phyloP scores from a whole-genome alignment of 148 eudicot species.

The Rhododendron simsii region DNA sequence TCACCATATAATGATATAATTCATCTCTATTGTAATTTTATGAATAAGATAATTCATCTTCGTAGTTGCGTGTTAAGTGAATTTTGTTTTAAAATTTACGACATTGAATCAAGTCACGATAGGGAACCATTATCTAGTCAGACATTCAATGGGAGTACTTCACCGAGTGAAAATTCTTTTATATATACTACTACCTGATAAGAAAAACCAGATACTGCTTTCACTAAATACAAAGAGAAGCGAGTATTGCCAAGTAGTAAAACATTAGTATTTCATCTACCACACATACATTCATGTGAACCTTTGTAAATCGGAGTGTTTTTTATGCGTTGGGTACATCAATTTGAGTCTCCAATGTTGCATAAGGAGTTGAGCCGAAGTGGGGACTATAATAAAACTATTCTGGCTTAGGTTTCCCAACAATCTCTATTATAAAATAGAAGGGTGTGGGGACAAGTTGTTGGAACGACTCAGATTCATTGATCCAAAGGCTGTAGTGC shows the following conservation, averaged over 20 bases:
- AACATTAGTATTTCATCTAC: too few relatives aligned
- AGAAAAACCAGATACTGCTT: not conserved
- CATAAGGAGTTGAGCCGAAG: not conserved
- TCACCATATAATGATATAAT: not conserved
- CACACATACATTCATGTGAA: not conserved
- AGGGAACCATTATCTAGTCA: not conserved
- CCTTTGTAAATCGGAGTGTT: not conserved
- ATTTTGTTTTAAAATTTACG: not conserved
- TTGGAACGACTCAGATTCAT: too few relatives aligned
- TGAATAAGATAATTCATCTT: not conserved
- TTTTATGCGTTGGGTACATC: not conserved
- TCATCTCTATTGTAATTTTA: not conserved
- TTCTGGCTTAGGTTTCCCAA: not conserved
- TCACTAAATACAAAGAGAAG: not conserved
- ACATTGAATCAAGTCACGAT: not conserved
- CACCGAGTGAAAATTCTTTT: not conserved
- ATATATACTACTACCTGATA: not conserved
- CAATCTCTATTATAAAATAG: not conserved
- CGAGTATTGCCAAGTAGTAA: not conserved
- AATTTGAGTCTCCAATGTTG: not conserved
- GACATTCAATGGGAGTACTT: not conserved
- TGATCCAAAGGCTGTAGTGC: too few relatives aligned
- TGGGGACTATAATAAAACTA: not conserved
- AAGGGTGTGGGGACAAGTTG: too few relatives aligned
- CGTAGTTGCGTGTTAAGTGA: not conserved